Evolutionary conservation across 1,284 basidiomycete genomes (phyloP).

Genomic region (Vanrija pseudolonga): DNA sequence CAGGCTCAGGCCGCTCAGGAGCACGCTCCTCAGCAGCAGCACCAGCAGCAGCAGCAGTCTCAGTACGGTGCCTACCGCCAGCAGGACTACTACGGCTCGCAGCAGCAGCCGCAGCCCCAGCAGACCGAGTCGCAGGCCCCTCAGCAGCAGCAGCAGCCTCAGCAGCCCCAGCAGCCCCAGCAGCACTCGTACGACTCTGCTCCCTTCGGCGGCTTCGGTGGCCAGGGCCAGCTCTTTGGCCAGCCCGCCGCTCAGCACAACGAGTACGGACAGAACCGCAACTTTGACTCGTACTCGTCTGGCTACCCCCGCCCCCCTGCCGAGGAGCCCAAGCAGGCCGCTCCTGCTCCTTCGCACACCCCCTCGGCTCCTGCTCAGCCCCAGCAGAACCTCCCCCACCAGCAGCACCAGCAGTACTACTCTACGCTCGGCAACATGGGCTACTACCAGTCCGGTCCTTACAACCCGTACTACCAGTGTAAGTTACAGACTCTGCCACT

Average conservation of each 20-base stretch:
- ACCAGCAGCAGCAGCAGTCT: constrained; percentile 21
- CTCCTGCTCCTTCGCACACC: constrained; percentile 35
- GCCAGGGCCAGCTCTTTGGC: constrained; percentile 11
- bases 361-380: constrained; percentile 34
- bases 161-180: constrained; percentile 26
- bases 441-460: constrained; percentile 47
- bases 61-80: constrained; percentile 36
- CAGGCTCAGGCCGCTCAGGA: constrained; percentile 25
- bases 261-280: constrained; percentile 23
- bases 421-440: constrained; percentile 44
- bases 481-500: constrained; percentile 10
- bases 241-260: constrained; percentile 19
- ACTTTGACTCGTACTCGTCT: constrained; percentile 46
- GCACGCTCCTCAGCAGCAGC: constrained; percentile 19
- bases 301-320: constrained; percentile 45
- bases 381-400: constrained; percentile 35
- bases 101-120: constrained; percentile 23
- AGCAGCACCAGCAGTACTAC: constrained; percentile 45
- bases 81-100: constrained; percentile 30
- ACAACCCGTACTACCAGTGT: constrained; percentile 52
- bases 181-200: constrained; percentile 27
- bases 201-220: constrained; percentile 15
- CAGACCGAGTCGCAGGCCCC: constrained; percentile 14
- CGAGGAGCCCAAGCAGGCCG: constrained; percentile 42
- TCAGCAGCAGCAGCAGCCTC: constrained; percentile 17